Percentiles rank a stretch among this genome's conserved stretches.
phyloP scores from a whole-genome alignment of 148 eudicot species.

The Fallopia convolvulus region DNA sequence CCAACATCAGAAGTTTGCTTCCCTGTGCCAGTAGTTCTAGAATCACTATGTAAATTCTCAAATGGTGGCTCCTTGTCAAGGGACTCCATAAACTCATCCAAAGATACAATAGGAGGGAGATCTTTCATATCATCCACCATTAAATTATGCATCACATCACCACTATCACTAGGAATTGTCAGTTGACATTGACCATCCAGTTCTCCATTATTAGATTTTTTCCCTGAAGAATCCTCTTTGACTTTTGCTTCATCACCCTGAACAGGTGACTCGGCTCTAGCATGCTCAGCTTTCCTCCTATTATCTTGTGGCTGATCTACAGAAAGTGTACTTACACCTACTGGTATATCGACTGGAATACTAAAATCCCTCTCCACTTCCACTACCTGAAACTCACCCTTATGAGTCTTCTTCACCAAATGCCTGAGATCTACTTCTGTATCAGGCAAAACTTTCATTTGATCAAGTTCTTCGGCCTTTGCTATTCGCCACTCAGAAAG shows the following conservation, averaged over 20 bases:
- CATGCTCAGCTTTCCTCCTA: conserved; percentile 12
- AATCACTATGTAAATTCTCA: conserved; percentile 51
- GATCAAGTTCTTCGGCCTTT: conserved; percentile 77
- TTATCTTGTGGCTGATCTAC: conserved; percentile 24
- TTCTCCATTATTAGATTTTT: conserved; percentile 25
- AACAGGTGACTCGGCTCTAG: conserved; percentile 16
- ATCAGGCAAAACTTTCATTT: conserved; percentile 82
- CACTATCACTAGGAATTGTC: conserved; percentile 69
- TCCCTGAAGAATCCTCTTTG: conserved; percentile 19
- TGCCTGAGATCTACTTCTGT: conserved; percentile 66
- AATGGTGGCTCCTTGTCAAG: conserved; percentile 91
- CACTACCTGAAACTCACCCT: conserved; percentile 93
- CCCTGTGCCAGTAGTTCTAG: conserved; percentile 18
- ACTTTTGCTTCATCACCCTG: conserved; percentile 19
- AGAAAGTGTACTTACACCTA: conserved; percentile 23
- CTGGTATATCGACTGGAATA: conserved; percentile 48
- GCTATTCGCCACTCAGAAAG: conserved; percentile 96
- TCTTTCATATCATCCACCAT: conserved; percentile 83
- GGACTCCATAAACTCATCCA: conserved; percentile 95
- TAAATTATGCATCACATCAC: conserved; percentile 85
- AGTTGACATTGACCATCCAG: conserved; percentile 40
- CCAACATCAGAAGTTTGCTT: conserved; percentile 29
- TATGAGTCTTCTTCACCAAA: conserved; percentile 94
- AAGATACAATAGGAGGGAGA: conserved; percentile 87
- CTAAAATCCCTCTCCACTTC: conserved; percentile 60